Percentiles rank a stretch among this genome's conserved stretches.
These are phyloP conservation scores for Lentinula sp. DNA, from an alignment of 768 basidiomycete genomes.

Conservation along the genomic window DNA sequence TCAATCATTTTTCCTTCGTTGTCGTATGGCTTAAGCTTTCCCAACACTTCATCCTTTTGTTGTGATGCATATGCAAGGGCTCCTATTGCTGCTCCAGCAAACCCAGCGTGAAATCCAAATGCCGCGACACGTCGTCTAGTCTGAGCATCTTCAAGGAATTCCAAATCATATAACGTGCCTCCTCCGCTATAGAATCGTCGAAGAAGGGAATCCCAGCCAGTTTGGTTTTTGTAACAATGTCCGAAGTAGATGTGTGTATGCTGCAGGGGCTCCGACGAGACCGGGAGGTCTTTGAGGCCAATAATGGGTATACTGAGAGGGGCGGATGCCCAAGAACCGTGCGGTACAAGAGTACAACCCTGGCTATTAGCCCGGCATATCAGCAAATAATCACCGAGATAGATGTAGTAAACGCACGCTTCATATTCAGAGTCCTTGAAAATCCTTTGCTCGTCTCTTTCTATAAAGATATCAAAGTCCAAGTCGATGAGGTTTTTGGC, in stretches of 20 bases:
- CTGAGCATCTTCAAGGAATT: conserved; percentile 79
- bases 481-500: conserved; percentile 82
- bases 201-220: conserved; percentile 86
- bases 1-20: conserved; percentile 82
- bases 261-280: conserved; percentile 70
- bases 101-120: conserved; percentile 96
- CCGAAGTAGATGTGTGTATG: conserved; percentile 98
- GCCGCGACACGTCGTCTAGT: conserved; percentile 88
- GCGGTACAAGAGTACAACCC: conserved; percentile 79
- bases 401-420: conserved; percentile 50
- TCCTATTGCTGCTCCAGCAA: conserved; percentile 90
- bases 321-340: conserved; percentile 85
- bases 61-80: conserved; percentile 78
- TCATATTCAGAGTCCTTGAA: conserved; percentile 93
- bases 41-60: conserved; percentile 52
- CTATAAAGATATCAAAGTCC: conserved; percentile 87
- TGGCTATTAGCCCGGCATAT: conserved; percentile 45
- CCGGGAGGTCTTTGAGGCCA: conserved; percentile 93
- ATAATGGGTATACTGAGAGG: conserved; percentile 74
- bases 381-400: conserved; percentile 13
- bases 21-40: conserved; percentile 68
- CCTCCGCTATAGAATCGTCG: conserved; percentile 77
- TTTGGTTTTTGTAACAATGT: conserved; percentile 95
- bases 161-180: conserved; percentile 89
- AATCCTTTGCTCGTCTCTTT: conserved; percentile 89